A percentile compares a stretch with the other conserved stretches of the same genome.
phyloP scores from a whole-genome alignment of 2,329 filamentous ascomycete species.

The Penicillium sp. region DNA sequence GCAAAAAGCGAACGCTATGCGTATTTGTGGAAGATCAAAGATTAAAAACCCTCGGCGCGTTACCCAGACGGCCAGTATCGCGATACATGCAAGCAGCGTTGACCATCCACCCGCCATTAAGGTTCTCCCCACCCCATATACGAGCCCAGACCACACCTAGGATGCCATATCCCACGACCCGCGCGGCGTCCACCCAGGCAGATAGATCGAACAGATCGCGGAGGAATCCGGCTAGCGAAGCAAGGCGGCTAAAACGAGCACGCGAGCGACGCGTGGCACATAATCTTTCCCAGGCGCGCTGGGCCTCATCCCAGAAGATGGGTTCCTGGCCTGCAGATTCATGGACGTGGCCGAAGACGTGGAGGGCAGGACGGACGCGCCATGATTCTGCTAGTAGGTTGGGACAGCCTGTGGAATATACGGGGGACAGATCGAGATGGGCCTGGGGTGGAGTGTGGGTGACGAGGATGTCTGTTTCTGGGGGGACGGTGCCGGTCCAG shows the following conservation, averaged over 20 bases:
- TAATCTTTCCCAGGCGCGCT: slow-evolving; percentile 69
- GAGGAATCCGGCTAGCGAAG: slow-evolving; percentile 28
- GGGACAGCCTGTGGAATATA: slow-evolving; percentile 67
- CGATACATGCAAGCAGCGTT: slow-evolving; percentile 56
- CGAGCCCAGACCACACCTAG: slow-evolving; percentile 59
- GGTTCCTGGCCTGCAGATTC: slow-evolving; percentile 68
- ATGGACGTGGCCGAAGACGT: slow-evolving; percentile 86
- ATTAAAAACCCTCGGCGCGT: slow-evolving; percentile 40
- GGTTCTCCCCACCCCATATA: slow-evolving; percentile 55
- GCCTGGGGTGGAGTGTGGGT: slow-evolving; percentile 77
- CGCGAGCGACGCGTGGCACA: slow-evolving; percentile 40
- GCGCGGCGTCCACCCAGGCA: slow-evolving; percentile 50
- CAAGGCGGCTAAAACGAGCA: slow-evolving; percentile 24
- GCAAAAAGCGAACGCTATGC: slow-evolving; percentile 4
- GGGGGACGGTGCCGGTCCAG: slow-evolving; percentile 70
- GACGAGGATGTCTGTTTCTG: slow-evolving; percentile 71
- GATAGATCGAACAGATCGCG: slow-evolving; percentile 37
- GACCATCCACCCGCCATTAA: slow-evolving; percentile 52
- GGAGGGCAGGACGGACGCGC: slow-evolving; percentile 70
- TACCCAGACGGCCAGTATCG: slow-evolving; percentile 35
- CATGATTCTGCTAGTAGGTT: slow-evolving; percentile 69
- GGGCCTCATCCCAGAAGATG: slow-evolving; percentile 71
- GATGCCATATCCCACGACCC: slow-evolving; percentile 53
- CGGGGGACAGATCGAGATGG: slow-evolving; percentile 58
- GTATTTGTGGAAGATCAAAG: slow-evolving; percentile 18